These are phyloP conservation scores for Phytophthora citrophthora DNA, from an alignment of 352 stramenopile genomes.

Conservation along the genomic window DNA sequence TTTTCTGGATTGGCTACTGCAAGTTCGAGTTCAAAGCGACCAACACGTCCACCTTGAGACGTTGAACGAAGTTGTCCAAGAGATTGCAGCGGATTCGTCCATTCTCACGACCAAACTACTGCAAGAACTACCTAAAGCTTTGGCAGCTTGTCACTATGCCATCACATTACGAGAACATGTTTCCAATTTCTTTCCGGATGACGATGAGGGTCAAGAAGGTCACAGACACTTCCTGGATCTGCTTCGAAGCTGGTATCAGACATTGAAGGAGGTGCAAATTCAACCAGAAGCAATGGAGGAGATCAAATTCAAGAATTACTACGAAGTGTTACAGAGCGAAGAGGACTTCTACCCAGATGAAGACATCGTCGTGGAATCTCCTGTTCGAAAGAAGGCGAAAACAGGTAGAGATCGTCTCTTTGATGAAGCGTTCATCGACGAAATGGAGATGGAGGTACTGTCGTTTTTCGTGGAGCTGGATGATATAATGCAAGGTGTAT, in stretches of 20 bases:
- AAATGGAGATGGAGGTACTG: constrained; percentile 27
- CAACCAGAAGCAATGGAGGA: neutral
- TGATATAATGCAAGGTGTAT: constrained; percentile 20
- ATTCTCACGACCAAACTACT: constrained; percentile 10
- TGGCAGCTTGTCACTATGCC: constrained; percentile 22
- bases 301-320: constrained; percentile 25
- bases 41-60: neutral
- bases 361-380: neutral
- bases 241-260: constrained; percentile 4
- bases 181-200: constrained; percentile 15
- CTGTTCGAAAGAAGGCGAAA: neutral
- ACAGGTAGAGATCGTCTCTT: constrained; percentile 18
- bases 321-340: constrained; percentile 6
- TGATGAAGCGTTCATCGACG: constrained; percentile 31
- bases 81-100: constrained; percentile 6
- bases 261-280: neutral
- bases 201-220: constrained; percentile 2
- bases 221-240: constrained; percentile 11
- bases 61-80: constrained; percentile 2
- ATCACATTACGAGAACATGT: constrained; percentile 26
- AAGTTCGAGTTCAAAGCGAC: neutral
- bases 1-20: constrained; percentile 10
- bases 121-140: constrained; percentile 16
- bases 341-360: constrained; percentile 13
- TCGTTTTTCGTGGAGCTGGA: constrained; percentile 39